These are phyloP conservation scores for Umbelopsis ramanniana DNA, from an alignment of 192 early-diverging fungal species.

Conservation along the genomic window DNA sequence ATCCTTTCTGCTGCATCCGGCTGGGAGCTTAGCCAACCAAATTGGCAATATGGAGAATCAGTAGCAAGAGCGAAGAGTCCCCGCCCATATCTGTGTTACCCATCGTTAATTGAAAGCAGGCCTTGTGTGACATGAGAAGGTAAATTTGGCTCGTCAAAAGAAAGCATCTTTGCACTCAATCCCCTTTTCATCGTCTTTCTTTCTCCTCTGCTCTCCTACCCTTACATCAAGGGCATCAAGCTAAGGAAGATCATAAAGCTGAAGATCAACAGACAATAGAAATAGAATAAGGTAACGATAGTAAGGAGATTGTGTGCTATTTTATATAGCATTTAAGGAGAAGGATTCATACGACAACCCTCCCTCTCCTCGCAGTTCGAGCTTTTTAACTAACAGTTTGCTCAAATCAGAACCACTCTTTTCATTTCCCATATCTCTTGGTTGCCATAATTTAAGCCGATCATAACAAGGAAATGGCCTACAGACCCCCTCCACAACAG, in stretches of 20 bases:
- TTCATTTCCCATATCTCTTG: not conserved
- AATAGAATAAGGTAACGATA: conserved; percentile 5
- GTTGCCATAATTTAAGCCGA: not conserved
- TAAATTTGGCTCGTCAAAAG: conserved; percentile 5
- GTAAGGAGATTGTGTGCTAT: not conserved
- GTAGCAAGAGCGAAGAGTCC: not conserved
- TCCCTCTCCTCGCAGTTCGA: not conserved
- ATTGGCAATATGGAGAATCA: not conserved
- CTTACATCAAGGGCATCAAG: not conserved
- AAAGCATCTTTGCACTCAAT: not conserved
- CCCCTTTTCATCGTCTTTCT: not conserved
- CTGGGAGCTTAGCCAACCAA: not conserved
- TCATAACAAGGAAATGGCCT: conserved; percentile 7
- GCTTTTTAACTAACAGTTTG: not conserved
- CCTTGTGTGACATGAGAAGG: conserved; percentile 19
- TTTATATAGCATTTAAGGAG: not conserved
- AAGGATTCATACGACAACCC: not conserved
- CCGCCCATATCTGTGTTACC: conserved; percentile 7
- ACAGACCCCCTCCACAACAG: conserved; percentile 13
- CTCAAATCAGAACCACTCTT: not conserved
- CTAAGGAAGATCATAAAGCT: not conserved
- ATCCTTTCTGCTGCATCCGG: not conserved
- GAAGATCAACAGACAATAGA: not conserved
- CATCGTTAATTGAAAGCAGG: conserved; percentile 14
- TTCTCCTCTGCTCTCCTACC: not conserved